Evolutionary conservation across 1,284 basidiomycete genomes (phyloP).

Genomic region (Ceratobasidium sp.): DNA sequence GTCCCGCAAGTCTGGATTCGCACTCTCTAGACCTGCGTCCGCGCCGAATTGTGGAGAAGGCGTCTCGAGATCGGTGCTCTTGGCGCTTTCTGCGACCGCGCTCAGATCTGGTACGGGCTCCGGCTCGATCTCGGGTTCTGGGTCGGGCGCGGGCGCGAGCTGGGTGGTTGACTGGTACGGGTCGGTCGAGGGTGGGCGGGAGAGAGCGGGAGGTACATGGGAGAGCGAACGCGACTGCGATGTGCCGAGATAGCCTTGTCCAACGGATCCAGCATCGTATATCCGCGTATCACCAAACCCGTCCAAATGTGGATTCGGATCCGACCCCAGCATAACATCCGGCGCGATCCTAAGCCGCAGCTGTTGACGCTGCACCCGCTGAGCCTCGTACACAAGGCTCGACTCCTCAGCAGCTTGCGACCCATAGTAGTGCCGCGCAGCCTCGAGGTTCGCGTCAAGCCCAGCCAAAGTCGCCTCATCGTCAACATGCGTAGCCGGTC

Average conservation of each 20-base stretch:
- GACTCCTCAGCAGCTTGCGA: background rate
- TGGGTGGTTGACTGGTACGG: too few relatives aligned
- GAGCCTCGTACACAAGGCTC: too few relatives aligned
- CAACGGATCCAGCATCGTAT: background rate
- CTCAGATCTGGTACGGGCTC: constrained; percentile 9
- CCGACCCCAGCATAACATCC: constrained; percentile 2
- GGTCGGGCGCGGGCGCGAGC: background rate
- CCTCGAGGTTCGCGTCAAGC: constrained; percentile 11
- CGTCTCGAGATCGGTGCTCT: constrained; percentile 26
- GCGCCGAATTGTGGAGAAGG: constrained; percentile 27
- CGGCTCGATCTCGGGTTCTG: constrained; percentile 16
- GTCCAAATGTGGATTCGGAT: background rate
- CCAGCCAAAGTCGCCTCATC: constrained; percentile 5
- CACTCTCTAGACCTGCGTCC: background rate
- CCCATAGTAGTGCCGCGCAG: constrained; percentile 8
- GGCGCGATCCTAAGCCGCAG: background rate
- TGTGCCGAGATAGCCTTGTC: background rate
- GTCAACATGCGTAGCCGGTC: background rate
- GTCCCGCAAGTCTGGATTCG: background rate
- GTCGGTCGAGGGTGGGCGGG: background rate
- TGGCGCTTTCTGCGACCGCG: constrained; percentile 11
- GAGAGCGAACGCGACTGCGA: background rate
- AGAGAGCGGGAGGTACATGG: background rate
- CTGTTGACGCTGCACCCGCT: background rate
- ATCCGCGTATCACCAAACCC: background rate